These are phyloP conservation scores for Mortierella sp. DNA, from an alignment of 371 early-diverging fungal species.

Conservation along the genomic window DNA sequence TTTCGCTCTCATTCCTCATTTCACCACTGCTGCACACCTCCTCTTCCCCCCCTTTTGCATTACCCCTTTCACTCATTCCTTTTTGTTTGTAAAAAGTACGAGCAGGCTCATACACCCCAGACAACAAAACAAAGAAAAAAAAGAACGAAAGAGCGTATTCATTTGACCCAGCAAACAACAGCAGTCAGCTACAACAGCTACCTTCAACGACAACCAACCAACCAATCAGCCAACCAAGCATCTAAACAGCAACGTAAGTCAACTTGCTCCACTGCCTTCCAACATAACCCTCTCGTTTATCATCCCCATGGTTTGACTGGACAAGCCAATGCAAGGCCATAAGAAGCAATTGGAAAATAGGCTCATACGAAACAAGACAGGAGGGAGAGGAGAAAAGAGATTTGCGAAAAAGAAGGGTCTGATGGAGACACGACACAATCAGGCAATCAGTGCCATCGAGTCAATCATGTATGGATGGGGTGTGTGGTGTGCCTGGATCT, in stretches of 20 bases:
- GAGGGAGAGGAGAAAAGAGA: not conserved
- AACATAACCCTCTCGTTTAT: not conserved
- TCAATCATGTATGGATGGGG: too few species aligned
- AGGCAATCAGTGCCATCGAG: too few species aligned
- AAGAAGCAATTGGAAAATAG: not conserved
- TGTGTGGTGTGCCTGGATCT: too few species aligned
- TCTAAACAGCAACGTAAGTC: not conserved
- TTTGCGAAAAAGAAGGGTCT: not conserved
- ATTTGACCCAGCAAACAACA: not conserved
- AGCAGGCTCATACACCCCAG: constrained; percentile 3
- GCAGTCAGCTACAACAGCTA: not conserved
- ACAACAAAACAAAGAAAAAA: not conserved
- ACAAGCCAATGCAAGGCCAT: not conserved
- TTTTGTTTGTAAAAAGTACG: constrained; percentile 1
- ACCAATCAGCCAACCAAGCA: not conserved
- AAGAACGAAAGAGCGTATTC: not conserved
- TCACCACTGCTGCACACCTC: not conserved
- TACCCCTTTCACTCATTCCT: not conserved
- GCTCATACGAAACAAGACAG: not conserved
- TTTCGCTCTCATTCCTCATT: not conserved
- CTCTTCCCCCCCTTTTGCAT: not conserved
- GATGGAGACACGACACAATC: not conserved
- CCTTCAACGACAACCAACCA: not conserved
- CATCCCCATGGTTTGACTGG: not conserved
- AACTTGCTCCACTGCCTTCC: not conserved